phyloP scores from a whole-genome alignment of 2,329 filamentous ascomycete genomes.

The Chaetomium globosum region DNA sequence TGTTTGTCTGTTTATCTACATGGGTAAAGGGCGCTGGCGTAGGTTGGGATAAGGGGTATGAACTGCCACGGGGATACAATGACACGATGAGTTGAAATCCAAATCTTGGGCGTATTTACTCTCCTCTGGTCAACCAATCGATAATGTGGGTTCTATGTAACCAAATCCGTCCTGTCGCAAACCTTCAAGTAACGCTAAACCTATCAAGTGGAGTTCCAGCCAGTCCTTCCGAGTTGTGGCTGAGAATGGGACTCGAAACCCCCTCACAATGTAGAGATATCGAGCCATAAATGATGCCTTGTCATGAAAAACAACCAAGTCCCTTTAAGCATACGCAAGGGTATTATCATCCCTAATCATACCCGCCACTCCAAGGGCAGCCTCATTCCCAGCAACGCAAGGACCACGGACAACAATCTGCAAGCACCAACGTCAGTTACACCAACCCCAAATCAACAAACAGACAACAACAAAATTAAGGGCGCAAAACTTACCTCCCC shows the following conservation, averaged over 20 bases:
- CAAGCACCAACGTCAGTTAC: not conserved
- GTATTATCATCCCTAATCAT: conserved; percentile 73
- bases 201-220: not conserved
- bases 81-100: not conserved
- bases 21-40: conserved; percentile 27
- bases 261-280: not conserved
- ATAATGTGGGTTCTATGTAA: not conserved
- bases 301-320: not conserved
- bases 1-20: conserved; percentile 16
- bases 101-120: not conserved
- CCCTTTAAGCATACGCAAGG: conserved; percentile 56
- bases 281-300: conserved; percentile 1
- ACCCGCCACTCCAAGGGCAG: conserved; percentile 64
- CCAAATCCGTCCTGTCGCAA: not conserved
- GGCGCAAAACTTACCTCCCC: conserved; percentile 60
- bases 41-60: conserved; percentile 3
- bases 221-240: not conserved
- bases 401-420: conserved; percentile 74
- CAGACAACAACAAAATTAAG: not conserved
- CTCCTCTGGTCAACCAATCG: not conserved
- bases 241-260: not conserved
- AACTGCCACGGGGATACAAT: not conserved
- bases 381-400: conserved; percentile 69
- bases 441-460: not conserved
- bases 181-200: not conserved